Conservation (phyloP, 1,284 basidiomycete genomes). For the Exobasidium cylindrosporum region DNA sequence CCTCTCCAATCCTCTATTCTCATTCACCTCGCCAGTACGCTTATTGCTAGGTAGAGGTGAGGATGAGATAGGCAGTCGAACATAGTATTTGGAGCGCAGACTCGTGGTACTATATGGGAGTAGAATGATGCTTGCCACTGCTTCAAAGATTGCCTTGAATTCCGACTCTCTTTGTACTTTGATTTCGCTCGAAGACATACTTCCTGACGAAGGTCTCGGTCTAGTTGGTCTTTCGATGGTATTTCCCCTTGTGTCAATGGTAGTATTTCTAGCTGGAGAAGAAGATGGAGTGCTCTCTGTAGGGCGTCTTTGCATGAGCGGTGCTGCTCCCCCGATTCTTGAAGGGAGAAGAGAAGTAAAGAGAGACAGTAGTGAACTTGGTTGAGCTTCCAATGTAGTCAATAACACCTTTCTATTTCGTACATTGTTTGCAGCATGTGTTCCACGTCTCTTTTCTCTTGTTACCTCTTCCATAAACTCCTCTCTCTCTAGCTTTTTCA, state of each 20-base stretch:
- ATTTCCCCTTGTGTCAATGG: not conserved
- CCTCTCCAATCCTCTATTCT: not conserved
- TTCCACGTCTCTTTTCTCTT: not conserved
- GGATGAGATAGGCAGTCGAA: not conserved
- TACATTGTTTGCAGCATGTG: not conserved
- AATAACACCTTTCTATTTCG: not conserved
- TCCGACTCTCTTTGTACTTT: not conserved
- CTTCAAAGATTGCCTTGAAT: not conserved
- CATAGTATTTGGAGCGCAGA: not conserved
- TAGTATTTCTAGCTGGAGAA: not conserved
- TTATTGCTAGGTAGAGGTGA: too few species aligned
- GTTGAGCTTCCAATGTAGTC: constrained; percentile 1
- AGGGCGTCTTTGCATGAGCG: not conserved
- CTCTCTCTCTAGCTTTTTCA: not conserved
- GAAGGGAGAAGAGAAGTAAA: constrained; percentile 1
- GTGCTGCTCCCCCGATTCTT: constrained; percentile 1
- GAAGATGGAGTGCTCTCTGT: not conserved
- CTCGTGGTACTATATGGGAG: not conserved
- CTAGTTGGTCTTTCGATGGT: not conserved
- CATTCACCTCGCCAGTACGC: not conserved
- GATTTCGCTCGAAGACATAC: not conserved
- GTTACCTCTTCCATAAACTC: not conserved
- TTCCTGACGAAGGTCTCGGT: not conserved
- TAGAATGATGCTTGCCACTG: not conserved
- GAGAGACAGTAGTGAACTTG: not conserved